Evolutionary conservation across 2,329 filamentous ascomycete species (phyloP), one percentile per base, ranked within the genome.

Genomic region (Colletotrichum lindemuthianum): DNA sequence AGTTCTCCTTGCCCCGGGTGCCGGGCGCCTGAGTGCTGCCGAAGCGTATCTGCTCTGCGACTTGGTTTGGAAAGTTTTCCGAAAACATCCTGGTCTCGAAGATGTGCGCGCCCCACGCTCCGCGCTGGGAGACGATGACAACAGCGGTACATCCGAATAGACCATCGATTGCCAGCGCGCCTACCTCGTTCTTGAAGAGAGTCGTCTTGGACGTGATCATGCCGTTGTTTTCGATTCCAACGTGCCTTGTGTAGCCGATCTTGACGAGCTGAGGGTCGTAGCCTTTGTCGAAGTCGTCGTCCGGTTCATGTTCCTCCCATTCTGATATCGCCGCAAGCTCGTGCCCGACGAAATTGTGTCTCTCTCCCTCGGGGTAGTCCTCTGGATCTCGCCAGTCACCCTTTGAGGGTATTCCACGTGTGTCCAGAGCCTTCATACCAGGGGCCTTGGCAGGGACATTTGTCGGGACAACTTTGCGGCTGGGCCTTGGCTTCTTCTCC

Each of bases 351-450:
- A 61, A 49, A 10, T 37, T 34, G 24, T 13, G 6, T 34, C 15
- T 7, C 16, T 43, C 24, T 4, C 5, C 24, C 24, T 24, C n/a
- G 13, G 6, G 11, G 15, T 61, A 61, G 51, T 61, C 52, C 8
- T 36, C 34, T 10, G 51, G 59, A 40, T 52, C 59, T 4, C 43
- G 40, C 51, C 49, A 54, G 7, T 44, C 43, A 16, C 52, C 52
- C 11, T 32, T 4, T 6, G 32, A 9, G 13, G 57, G 57, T 5
- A 47, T 32, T 9, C 57, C 75, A 24, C 70, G 43, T 86, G 47
- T 53, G 6, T 8, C 12, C 32, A 60, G n/a, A 6, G 11, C 33
- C n/a, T 50, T 24, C 24, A 24, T 24, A 24, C 4, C 24, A 24
- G 24, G 24, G 24, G 24, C 24, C 24, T 4, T 24, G 24, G 24